phyloP scores from a whole-genome alignment of 805 yeast genomes.

The Candida chilensis region DNA sequence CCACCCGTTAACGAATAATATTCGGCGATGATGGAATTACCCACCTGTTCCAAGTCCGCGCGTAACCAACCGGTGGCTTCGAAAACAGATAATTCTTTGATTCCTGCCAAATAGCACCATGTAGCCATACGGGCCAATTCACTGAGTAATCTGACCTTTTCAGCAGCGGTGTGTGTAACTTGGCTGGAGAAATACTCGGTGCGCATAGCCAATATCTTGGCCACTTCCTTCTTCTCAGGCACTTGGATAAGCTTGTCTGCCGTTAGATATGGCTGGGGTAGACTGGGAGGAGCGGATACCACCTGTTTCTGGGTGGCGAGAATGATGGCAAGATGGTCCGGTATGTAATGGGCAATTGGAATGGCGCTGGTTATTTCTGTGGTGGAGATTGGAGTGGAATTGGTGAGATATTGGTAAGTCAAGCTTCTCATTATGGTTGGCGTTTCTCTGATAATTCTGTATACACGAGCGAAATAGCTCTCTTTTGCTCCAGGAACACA shows the following conservation, averaged over 20 bases:
- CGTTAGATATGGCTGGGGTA: slow-evolving; percentile 33
- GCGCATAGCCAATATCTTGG: slow-evolving; percentile 15
- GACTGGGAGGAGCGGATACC: slow-evolving; percentile 26
- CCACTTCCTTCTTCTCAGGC: slow-evolving; percentile 24
- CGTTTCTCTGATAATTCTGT: slow-evolving; percentile 1
- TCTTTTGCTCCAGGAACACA: not conserved
- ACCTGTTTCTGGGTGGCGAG: slow-evolving; percentile 17
- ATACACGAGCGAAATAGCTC: not conserved
- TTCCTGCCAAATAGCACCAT: slow-evolving; percentile 15
- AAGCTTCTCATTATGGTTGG: slow-evolving; percentile 7
- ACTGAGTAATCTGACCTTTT: slow-evolving; percentile 23
- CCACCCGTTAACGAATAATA: slow-evolving; percentile 8
- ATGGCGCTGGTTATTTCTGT: slow-evolving; percentile 5
- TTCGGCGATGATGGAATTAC: slow-evolving; percentile 13
- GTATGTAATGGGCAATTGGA: slow-evolving; percentile 9
- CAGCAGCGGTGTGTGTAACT: slow-evolving; percentile 30
- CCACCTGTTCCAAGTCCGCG: slow-evolving; percentile 11
- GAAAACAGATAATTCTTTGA: slow-evolving; percentile 11
- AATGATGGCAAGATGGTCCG: slow-evolving; percentile 18
- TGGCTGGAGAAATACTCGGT: slow-evolving; percentile 28
- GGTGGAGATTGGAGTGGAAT: slow-evolving; percentile 5
- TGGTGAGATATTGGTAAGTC: slow-evolving; percentile 2
- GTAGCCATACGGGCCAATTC: slow-evolving; percentile 21
- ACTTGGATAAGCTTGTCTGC: slow-evolving; percentile 25
- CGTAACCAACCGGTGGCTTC: slow-evolving; percentile 15